Percentiles rank a stretch among this genome's conserved stretches.
Evolutionary conservation across 208 protist species (phyloP).

Genomic region (Acanthamoeba healyi): DNA sequence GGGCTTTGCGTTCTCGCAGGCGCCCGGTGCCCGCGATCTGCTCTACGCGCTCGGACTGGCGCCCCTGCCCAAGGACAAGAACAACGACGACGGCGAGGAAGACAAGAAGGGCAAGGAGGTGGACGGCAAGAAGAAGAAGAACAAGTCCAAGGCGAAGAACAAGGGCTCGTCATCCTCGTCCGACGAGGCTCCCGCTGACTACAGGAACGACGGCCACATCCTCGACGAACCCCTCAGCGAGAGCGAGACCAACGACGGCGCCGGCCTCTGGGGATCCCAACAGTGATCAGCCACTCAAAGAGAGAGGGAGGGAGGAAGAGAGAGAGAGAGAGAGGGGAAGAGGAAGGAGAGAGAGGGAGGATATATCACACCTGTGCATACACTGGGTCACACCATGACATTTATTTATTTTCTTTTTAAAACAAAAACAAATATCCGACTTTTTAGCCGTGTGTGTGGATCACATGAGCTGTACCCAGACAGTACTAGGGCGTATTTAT

Average conservation of each 20-base stretch:
- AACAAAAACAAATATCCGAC: too few species aligned
- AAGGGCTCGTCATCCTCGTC: background rate
- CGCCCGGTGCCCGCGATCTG: background rate
- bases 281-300: background rate
- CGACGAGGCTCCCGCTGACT: background rate
- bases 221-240: background rate
- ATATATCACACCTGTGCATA: too few species aligned
- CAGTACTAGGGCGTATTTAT: too few species aligned
- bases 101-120: background rate
- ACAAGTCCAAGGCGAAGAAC: background rate
- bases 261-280: background rate
- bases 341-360: too few species aligned
- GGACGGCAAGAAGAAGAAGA: background rate
- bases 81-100: background rate
- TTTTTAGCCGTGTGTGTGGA: too few species aligned
- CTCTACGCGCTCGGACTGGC: background rate
- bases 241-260: background rate
- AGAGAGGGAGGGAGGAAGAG: too few species aligned
- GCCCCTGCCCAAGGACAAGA: background rate
- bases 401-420: too few species aligned
- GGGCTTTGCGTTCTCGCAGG: conserved; percentile 65
- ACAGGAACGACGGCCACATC: background rate
- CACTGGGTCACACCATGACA: too few species aligned
- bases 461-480: too few species aligned
- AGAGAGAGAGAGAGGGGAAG: too few species aligned